These are phyloP conservation scores for Beauveria rudraprayagi DNA, from an alignment of 2,329 filamentous ascomycete genomes.

Conservation along the genomic window DNA sequence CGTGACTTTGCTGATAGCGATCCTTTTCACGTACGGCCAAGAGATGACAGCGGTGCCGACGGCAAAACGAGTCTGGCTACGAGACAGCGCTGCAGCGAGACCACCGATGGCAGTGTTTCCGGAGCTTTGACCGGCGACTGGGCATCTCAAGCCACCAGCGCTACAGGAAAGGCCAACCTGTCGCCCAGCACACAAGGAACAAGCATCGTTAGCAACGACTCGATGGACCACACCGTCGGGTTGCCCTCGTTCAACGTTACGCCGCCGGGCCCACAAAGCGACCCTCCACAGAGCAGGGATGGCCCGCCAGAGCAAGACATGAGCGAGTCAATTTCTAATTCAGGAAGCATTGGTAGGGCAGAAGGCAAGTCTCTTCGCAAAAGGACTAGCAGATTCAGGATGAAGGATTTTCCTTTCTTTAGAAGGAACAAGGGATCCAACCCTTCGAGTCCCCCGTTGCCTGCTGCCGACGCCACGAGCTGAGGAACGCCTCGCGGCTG, in stretches of 20 bases:
- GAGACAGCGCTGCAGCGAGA: slow-evolving; percentile 52
- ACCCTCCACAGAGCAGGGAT: slow-evolving; percentile 22
- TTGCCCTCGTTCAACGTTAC: slow-evolving; percentile 33
- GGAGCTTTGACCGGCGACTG: slow-evolving; percentile 48
- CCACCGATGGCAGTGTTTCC: slow-evolving; percentile 52
- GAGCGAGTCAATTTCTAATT: slow-evolving; percentile 26
- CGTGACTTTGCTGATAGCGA: slow-evolving; percentile 42
- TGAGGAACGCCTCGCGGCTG: slow-evolving; percentile 17
- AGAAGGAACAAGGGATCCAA: slow-evolving; percentile 40
- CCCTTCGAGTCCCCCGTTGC: slow-evolving; percentile 18
- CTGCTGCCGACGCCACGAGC: slow-evolving; percentile 26
- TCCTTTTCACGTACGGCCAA: slow-evolving; percentile 33
- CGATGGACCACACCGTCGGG: slow-evolving; percentile 40
- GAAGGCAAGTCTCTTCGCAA: slow-evolving; percentile 49
- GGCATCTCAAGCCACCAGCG: slow-evolving; percentile 55
- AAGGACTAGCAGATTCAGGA: slow-evolving; percentile 54
- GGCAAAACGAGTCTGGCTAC: slow-evolving; percentile 34
- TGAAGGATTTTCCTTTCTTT: slow-evolving; percentile 53
- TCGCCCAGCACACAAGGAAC: slow-evolving; percentile 59
- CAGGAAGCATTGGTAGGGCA: slow-evolving; percentile 37
- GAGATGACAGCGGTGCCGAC: slow-evolving; percentile 24
- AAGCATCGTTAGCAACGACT: slow-evolving; percentile 55
- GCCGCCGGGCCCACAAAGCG: slow-evolving; percentile 13
- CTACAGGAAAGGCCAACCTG: slow-evolving; percentile 54
- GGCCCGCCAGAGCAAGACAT: slow-evolving; percentile 19